Evolutionary conservation across 2,329 filamentous ascomycete species (phyloP).

Genomic region (Trichoderma hamatum): DNA sequence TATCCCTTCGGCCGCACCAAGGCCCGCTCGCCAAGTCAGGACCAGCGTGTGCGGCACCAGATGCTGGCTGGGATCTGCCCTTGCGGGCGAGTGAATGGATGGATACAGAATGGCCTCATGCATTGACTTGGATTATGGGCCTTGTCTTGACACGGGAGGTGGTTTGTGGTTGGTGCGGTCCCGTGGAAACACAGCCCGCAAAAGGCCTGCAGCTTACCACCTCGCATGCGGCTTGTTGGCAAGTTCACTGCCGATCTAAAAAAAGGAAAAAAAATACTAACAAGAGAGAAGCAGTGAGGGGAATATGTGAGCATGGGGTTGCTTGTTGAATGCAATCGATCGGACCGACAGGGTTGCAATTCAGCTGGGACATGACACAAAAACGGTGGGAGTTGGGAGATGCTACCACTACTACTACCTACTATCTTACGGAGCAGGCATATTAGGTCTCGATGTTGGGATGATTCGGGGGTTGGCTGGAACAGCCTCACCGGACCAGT

Average conservation of each 20-base stretch:
- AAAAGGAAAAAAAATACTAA: not conserved
- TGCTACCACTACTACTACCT: not conserved
- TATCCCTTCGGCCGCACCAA: constrained; percentile 5
- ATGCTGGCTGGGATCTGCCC: constrained; percentile 2
- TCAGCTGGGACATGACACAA: constrained; percentile 10
- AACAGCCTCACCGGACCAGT: constrained; percentile 8
- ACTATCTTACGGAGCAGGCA: too few relatives aligned
- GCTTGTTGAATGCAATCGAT: not conserved
- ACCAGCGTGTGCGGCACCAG: constrained; percentile 5
- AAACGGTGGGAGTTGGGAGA: not conserved
- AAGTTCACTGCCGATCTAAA: constrained; percentile 6
- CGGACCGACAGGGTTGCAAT: not conserved
- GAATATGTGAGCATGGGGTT: not conserved
- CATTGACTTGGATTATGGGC: not conserved
- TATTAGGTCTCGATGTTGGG: too few relatives aligned
- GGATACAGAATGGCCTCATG: constrained; percentile 10
- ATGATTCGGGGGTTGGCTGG: not conserved
- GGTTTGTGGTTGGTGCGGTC: constrained; percentile 13
- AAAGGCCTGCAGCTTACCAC: constrained; percentile 17
- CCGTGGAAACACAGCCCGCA: constrained; percentile 11
- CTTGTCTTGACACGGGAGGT: constrained; percentile 24
- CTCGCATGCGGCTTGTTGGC: constrained; percentile 18
- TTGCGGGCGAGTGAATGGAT: constrained; percentile 8
- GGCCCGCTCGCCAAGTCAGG: constrained; percentile 8
- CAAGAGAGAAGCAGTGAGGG: not conserved